Conservation (phyloP, 306 rosid species). For the Quercus mongolica region DNA sequence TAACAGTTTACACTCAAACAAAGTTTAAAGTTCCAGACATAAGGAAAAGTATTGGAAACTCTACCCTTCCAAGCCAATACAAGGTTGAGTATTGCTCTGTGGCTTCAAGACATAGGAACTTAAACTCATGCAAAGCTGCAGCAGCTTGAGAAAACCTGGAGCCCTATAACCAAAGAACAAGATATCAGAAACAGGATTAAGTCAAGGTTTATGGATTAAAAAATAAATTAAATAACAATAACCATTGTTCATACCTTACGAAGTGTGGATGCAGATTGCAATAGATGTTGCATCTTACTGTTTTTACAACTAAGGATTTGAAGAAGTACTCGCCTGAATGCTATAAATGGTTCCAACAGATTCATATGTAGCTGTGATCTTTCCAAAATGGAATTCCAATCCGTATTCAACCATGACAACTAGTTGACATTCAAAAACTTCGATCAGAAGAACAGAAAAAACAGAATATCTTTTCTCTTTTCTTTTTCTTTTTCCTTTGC, state of each 20-base stretch:
- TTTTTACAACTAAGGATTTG: slow-evolving; percentile 73
- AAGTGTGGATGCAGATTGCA: slow-evolving; percentile 80
- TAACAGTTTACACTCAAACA: not conserved
- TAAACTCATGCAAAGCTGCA: slow-evolving; percentile 82
- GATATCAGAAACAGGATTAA: slow-evolving; percentile 23
- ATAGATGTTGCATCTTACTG: slow-evolving; percentile 61
- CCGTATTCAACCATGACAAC: slow-evolving; percentile 69
- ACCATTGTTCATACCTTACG: slow-evolving; percentile 57
- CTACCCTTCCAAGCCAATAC: slow-evolving; percentile 94
- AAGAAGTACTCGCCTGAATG: slow-evolving; percentile 81
- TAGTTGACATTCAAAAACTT: slow-evolving; percentile 26
- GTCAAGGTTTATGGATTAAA: slow-evolving; percentile 5
- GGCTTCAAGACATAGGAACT: slow-evolving; percentile 59
- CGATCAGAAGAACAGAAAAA: not conserved
- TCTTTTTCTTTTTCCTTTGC: not conserved
- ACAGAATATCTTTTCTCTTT: not conserved
- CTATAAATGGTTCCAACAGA: slow-evolving; percentile 87
- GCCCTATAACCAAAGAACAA: slow-evolving; percentile 53
- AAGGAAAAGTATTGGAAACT: not conserved
- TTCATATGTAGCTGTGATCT: slow-evolving; percentile 78
- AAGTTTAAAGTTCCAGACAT: not conserved
- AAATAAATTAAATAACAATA: not conserved
- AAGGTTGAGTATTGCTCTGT: slow-evolving; percentile 54
- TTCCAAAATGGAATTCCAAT: slow-evolving; percentile 77
- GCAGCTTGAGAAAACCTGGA: slow-evolving; percentile 93